Evolutionary conservation across 768 basidiomycete species (phyloP).

Genomic region (Suillus plorans): DNA sequence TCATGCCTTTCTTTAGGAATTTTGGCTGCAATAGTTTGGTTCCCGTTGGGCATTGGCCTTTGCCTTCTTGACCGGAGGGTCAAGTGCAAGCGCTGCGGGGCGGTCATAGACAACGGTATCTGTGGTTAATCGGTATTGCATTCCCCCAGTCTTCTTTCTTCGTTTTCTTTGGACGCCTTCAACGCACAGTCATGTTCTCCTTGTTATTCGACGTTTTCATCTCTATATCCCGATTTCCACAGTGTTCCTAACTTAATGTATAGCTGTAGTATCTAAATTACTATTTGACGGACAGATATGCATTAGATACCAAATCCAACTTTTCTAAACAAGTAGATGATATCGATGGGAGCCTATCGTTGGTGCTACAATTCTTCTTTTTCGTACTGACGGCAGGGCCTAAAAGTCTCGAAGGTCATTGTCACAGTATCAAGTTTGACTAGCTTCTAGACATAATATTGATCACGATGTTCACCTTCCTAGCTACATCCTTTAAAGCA

Average conservation of each 20-base stretch:
- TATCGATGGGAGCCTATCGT: neutral
- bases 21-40: conserved; percentile 83
- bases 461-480: neutral
- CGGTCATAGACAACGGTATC: conserved; percentile 37
- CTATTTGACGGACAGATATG: neutral
- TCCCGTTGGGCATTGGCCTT: conserved; percentile 77
- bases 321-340: no score
- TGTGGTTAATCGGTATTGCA: conserved; percentile 20
- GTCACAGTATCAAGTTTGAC: no score
- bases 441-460: no score
- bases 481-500: neutral
- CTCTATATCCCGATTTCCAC: neutral
- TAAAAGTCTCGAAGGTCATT: no score
- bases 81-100: conserved; percentile 55
- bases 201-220: neutral
- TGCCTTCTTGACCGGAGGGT: conserved; percentile 76
- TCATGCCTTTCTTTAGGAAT: conserved; percentile 47
- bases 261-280: neutral
- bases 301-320: neutral
- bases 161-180: neutral
- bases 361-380: neutral
- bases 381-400: no score
- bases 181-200: neutral
- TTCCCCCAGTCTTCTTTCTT: neutral
- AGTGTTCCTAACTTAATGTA: neutral